Base-by-base conservation (phyloP, 805 yeast genomes). In the Saccharomycopsis oosterbeekiorum region DNA sequence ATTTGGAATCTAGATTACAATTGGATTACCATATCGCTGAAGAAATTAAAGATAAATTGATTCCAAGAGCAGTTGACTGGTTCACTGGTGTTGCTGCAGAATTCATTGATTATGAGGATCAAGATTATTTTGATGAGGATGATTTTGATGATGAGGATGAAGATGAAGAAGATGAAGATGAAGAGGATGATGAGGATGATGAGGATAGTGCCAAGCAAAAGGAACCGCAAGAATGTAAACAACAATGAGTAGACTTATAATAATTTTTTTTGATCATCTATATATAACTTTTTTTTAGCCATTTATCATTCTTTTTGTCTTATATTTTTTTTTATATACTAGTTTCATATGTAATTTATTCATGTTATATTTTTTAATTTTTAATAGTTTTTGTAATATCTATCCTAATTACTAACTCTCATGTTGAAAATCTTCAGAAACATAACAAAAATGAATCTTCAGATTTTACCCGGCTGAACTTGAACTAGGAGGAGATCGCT, bases 51-150 rank as follows among this genome's bases (percentile, higher is more conserved):
- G 98, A 94, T 74, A 88, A 94, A 74, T 81, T 94, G 71, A 86
- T 94, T 65, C 97, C 98, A 65, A 85, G 97, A 71, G 98, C 98
- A 59, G 82, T 94, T 69, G 98, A 93, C 73, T 94, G 99, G 98
- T 94, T 91, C 74, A 93, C 99, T 10, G 99, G 99, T 56, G 90
- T 90, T 66, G 99, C 99, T 26, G 80, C 93, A 62, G 96, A 88
- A 61, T 88, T 82, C 70, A 57, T 61, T 40, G 65, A 59, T 17
- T 63, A 61, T 41, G 65, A 63, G 29, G 64, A 63, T 37, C 36
- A 34, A 19, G 86, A 82, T 66, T 83, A 78, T 57, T 78, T 75
- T 64, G 81, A 80, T 40, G 89, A 80, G 17, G 85, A 81, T 14
- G 90, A 80, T 10, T 89, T 81, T 17, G 83, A 77, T 21, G 86